These are phyloP conservation scores for Pseudotulostoma volvatum DNA, from an alignment of 495 filamentous ascomycete species.

Conservation along the genomic window DNA sequence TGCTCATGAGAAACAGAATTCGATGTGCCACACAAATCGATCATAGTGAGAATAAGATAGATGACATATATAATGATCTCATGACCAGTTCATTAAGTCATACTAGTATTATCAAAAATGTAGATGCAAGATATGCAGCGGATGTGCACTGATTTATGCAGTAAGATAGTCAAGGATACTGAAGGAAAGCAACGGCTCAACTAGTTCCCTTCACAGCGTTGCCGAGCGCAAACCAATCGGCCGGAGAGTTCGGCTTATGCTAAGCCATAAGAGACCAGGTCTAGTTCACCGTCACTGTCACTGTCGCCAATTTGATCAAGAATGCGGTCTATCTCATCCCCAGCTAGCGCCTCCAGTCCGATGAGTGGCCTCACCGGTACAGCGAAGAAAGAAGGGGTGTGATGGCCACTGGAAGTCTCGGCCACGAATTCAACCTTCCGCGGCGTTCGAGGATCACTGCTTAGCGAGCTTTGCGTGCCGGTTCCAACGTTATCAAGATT, in stretches of 20 bases:
- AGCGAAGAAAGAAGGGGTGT: not conserved
- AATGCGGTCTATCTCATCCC: slow-evolving; percentile 36
- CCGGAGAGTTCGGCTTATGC: not conserved
- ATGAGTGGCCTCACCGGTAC: not conserved
- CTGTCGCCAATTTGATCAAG: slow-evolving; percentile 30
- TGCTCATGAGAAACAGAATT: no score
- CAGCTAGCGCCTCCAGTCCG: slow-evolving; percentile 22
- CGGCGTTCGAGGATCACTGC: slow-evolving; percentile 10
- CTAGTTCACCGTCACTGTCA: not conserved
- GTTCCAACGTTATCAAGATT: not conserved
- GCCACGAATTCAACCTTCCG: slow-evolving; percentile 3
- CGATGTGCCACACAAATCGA: no score
- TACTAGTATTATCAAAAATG: not conserved
- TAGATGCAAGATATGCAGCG: not conserved
- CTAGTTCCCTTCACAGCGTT: not conserved
- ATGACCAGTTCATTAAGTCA: not conserved
- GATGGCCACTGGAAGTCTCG: not conserved
- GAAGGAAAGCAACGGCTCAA: not conserved
- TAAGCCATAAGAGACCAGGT: not conserved
- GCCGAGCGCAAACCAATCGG: not conserved
- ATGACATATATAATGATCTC: not conserved
- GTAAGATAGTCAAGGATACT: not conserved
- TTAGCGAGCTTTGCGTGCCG: slow-evolving; percentile 1
- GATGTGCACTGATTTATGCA: not conserved
- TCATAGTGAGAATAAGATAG: not conserved